phyloP scores from a whole-genome alignment of 257 asterid species.

The Paulownia fortunei region DNA sequence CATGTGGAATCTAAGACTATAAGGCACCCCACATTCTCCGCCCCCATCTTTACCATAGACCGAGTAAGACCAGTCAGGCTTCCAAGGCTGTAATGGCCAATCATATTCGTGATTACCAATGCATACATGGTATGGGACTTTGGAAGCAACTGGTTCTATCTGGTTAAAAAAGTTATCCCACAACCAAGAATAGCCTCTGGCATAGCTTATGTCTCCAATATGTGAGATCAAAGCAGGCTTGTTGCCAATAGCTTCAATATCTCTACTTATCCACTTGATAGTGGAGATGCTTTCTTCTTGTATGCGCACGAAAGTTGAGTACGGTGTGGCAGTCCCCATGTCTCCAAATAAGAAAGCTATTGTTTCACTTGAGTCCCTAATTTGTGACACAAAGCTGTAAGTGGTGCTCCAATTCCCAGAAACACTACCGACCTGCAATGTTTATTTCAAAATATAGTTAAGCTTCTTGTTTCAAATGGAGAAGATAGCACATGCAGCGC shows the following conservation, averaged over 20 bases:
- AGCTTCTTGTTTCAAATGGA: not conserved
- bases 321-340: conserved; percentile 96
- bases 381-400: conserved; percentile 68
- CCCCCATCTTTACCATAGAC: conserved; percentile 85
- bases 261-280: conserved; percentile 82
- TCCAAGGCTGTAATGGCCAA: conserved; percentile 95
- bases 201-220: conserved; percentile 96
- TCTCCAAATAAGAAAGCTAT: conserved; percentile 89
- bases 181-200: conserved; percentile 92
- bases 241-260: conserved; percentile 76
- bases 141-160: conserved; percentile 79
- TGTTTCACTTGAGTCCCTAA: conserved; percentile 60
- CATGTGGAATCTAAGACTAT: conserved; percentile 83
- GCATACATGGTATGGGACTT: conserved; percentile 88
- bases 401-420: conserved; percentile 79
- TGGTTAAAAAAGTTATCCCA: conserved; percentile 94
- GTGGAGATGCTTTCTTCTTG: conserved; percentile 85
- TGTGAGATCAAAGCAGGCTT: conserved; percentile 88
- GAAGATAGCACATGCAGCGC: not conserved
- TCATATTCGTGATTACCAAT: conserved; percentile 95
- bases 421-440: conserved; percentile 84
- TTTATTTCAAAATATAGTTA: conserved; percentile 3
- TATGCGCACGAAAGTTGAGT: conserved; percentile 68
- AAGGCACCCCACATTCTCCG: conserved; percentile 96
- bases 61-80: conserved; percentile 73